Percentiles rank a stretch among this genome's conserved stretches.
Evolutionary conservation across 208 protist genomes (phyloP).

Genomic region (Kentomonas sorsogonicus): DNA sequence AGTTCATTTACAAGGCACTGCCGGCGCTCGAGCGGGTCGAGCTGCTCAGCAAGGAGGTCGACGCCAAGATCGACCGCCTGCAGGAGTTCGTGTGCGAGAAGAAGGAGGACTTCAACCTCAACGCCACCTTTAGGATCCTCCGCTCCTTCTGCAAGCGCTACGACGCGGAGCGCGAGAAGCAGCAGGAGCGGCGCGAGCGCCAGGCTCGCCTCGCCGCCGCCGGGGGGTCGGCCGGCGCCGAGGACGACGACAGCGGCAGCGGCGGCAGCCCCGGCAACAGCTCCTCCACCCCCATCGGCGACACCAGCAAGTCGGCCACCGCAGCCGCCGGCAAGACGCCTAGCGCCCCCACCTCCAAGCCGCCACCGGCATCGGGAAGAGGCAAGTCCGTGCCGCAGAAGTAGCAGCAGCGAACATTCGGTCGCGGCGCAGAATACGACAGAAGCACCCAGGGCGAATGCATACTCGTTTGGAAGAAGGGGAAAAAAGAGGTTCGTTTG

Average conservation of each 20-base stretch:
- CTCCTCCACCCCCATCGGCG: no score
- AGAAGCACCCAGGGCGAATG: no score
- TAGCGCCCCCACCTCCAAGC: no score
- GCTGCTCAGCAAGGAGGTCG: constrained; percentile 34
- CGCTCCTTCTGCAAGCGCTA: constrained; percentile 61
- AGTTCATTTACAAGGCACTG: constrained; percentile 48
- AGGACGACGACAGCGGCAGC: neutral
- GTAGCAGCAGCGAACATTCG: no score
- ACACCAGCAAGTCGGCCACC: no score
- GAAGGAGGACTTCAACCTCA: constrained; percentile 38
- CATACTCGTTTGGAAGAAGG: no score
- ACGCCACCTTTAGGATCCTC: constrained; percentile 49
- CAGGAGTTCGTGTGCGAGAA: constrained; percentile 51
- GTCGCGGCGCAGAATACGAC: no score
- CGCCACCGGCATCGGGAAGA: no score
- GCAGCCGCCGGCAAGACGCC: no score
- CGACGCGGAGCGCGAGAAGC: constrained; percentile 31
- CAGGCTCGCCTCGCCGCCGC: constrained; percentile 4
- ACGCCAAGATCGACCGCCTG: constrained; percentile 39
- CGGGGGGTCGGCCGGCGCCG: neutral
- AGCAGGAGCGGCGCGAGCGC: constrained; percentile 14
- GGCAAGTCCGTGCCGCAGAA: no score
- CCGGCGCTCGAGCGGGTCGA: constrained; percentile 42
- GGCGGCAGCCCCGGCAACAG: no score
- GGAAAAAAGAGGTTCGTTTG: no score